Evolutionary conservation across 805 yeast genomes (phyloP), one percentile per base, ranked within the genome.

Genomic region (Myxozyma geophila): DNA sequence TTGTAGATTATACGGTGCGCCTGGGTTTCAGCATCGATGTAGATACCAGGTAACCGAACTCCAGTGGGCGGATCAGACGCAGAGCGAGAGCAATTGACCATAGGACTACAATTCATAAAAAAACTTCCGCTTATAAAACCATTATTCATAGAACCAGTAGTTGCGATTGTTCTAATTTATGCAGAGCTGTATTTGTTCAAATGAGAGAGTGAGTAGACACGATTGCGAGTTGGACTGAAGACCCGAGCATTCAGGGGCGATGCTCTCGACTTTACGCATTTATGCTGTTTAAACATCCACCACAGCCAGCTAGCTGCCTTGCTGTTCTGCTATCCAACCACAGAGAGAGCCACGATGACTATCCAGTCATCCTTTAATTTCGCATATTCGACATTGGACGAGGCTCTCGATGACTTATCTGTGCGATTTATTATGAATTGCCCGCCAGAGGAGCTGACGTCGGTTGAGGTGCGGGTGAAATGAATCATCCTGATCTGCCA

Each of bases 351-450:
- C 39, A 43, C 41, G 13, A 61, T 61, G 64, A n/a, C 55, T 28
- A 54, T 64, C n/a, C 46, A 17, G 23, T 58, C 68, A 28, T 21
- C 63, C 13, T 69, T 69, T 51, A 56, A 69, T 15, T 83, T 89
- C 72, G 85, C 82, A 55, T 82, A 83, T 70, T 87, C 86, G 71
- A 81, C 92, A 17, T 77, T 89, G 43, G 92, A 89, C 72, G 83
- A 87, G 70, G 89, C 86, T 0, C 78, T 91, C 41, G 97, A 90
- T 74, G 99, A 95, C 74, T 79, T 95, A 41, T 81, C 91, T 17
- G 98, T 90, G 56, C 81, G 99, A 67, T 95, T 95, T 73, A 87
- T 96, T 54, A 84, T 92, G 62, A 95, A 95, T 79, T 89, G 92
- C 58, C 98, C 99, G 9, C 84, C 85, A 4, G 98, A 93, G 72